Evolutionary conservation across 1,139 yeast genomes (phyloP).

Genomic region (Saccharomycopsis phalli): DNA sequence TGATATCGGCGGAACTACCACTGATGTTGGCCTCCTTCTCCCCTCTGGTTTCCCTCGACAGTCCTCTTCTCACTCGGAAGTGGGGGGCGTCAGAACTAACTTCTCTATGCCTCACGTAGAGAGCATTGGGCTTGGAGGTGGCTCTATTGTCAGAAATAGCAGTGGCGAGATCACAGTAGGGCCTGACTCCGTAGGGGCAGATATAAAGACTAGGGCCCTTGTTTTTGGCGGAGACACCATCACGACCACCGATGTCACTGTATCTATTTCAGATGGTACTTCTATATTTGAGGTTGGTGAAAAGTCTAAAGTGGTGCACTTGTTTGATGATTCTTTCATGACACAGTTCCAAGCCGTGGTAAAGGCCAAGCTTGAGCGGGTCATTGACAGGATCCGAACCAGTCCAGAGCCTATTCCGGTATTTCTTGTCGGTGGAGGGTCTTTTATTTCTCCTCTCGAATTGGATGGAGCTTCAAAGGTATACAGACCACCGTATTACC

Average conservation of each 20-base stretch:
- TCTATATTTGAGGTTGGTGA: constrained; percentile 24
- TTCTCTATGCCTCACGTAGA: constrained; percentile 39
- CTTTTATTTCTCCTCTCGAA: constrained; percentile 31
- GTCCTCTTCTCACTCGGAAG: constrained; percentile 30
- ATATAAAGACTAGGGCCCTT: constrained; percentile 27
- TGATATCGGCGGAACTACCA: constrained; percentile 38
- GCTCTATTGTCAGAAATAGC: constrained; percentile 31
- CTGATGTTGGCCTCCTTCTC: constrained; percentile 35
- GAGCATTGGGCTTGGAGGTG: constrained; percentile 38
- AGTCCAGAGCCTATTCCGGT: constrained; percentile 36
- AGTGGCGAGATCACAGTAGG: constrained; percentile 29
- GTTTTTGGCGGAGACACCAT: constrained; percentile 33
- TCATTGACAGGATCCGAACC: constrained; percentile 35
- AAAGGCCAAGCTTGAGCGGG: constrained; percentile 28
- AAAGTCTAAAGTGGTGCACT: constrained; percentile 21
- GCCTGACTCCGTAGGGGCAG: constrained; percentile 36
- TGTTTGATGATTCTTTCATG: constrained; percentile 21
- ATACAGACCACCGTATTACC: constrained; percentile 31
- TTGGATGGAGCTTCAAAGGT: constrained; percentile 35
- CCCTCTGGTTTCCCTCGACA: constrained; percentile 36
- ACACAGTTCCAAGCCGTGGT: constrained; percentile 24
- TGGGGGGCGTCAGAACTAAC: constrained; percentile 37
- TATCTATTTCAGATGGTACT: constrained; percentile 23
- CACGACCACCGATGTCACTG: constrained; percentile 33
- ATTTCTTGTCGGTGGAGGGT: constrained; percentile 38